Conservation (phyloP, 2,329 filamentous ascomycete species). For the Scleromitrula shiraiana region DNA sequence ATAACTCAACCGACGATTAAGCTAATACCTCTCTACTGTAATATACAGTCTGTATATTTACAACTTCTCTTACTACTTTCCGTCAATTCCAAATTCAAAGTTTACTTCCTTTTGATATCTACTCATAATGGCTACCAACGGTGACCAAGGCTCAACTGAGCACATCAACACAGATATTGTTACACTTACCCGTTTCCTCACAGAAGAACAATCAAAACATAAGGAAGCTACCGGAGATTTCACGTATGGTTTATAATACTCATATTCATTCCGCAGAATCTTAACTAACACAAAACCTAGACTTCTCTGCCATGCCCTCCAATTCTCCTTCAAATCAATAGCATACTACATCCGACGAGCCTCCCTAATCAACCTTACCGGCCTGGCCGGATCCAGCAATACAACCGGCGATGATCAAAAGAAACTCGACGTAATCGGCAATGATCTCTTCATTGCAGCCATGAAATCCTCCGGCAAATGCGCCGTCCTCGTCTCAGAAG, state of each 20-base stretch:
- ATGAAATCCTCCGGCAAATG: conserved; percentile 92
- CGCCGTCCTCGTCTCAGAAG: conserved; percentile 90
- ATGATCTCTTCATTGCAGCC: conserved; percentile 92
- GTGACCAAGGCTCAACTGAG: conserved; percentile 44
- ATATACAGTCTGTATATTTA: not conserved
- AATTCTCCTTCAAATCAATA: conserved; percentile 99
- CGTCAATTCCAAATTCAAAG: not conserved
- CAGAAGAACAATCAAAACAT: conserved; percentile 90
- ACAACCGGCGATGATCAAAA: conserved; percentile 97
- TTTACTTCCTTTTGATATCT: conserved; percentile 2
- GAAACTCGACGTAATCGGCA: conserved; percentile 98
- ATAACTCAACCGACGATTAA: conserved; percentile 7
- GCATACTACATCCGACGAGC: conserved; percentile 98
- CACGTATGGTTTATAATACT: conserved; percentile 62
- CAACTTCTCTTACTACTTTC: not conserved
- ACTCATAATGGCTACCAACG: conserved; percentile 23
- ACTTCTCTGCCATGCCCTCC: conserved; percentile 90
- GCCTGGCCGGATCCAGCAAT: conserved; percentile 90
- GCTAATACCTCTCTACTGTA: not conserved
- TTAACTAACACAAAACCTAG: conserved; percentile 38
- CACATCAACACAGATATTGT: conserved; percentile 94
- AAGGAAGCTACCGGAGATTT: conserved; percentile 96
- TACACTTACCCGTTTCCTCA: conserved; percentile 90
- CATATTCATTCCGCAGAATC: not conserved
- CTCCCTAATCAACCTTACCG: conserved; percentile 89